These are phyloP conservation scores for Ustilago lituana DNA, from an alignment of 1,284 basidiomycete species.

Conservation along the genomic window DNA sequence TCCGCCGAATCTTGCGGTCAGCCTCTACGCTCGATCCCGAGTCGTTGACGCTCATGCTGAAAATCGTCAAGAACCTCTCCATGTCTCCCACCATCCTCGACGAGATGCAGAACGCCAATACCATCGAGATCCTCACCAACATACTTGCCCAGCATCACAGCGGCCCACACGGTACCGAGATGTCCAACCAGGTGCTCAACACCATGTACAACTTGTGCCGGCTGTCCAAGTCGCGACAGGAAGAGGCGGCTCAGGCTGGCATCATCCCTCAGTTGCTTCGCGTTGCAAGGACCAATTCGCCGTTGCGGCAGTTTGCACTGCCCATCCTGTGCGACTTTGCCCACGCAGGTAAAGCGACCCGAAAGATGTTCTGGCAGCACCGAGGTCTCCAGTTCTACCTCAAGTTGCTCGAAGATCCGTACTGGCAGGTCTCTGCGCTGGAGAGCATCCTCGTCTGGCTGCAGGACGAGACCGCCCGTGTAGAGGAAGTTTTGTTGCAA, in stretches of 20 bases:
- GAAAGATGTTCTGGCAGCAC: slow-evolving; percentile 66
- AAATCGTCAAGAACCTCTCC: slow-evolving; percentile 93
- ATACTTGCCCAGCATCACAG: slow-evolving; percentile 83
- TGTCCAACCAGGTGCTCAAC: slow-evolving; percentile 62
- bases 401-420: slow-evolving; percentile 85
- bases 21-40: slow-evolving; percentile 73
- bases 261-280: slow-evolving; percentile 89
- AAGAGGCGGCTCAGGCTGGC: slow-evolving; percentile 94
- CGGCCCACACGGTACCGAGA: slow-evolving; percentile 79
- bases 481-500: slow-evolving; percentile 86
- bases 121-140: slow-evolving; percentile 86
- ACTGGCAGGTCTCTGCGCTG: slow-evolving; percentile 92
- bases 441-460: slow-evolving; percentile 93
- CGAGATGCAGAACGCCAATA: slow-evolving; percentile 93
- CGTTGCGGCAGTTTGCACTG: slow-evolving; percentile 93
- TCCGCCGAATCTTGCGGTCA: slow-evolving; percentile 76
- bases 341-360: slow-evolving; percentile 58
- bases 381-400: slow-evolving; percentile 75
- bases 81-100: slow-evolving; percentile 86
- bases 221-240: slow-evolving; percentile 72
- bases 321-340: slow-evolving; percentile 84
- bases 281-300: slow-evolving; percentile 85
- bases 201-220: slow-evolving; percentile 63
- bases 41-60: slow-evolving; percentile 86
- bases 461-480: slow-evolving; percentile 90